Evolutionary conservation across 306 rosid genomes (phyloP).

Genomic region (Vicia sativa): DNA sequence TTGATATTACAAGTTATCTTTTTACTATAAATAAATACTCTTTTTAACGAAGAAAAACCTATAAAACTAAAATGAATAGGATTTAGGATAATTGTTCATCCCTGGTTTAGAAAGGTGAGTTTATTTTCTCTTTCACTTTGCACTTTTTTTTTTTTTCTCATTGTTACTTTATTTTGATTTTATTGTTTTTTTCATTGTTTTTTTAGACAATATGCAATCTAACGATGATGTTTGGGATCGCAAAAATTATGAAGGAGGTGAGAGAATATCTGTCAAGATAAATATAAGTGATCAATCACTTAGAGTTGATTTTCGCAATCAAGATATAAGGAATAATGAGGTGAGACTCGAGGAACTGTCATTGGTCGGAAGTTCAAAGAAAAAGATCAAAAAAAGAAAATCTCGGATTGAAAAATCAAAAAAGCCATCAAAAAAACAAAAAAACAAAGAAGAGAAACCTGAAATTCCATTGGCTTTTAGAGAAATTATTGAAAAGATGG

Average conservation of each 20-base stretch:
- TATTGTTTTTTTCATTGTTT: no score
- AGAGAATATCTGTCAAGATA: neutral
- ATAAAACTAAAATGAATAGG: no score
- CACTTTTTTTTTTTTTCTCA: no score
- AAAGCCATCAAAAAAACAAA: neutral
- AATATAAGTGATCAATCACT: neutral
- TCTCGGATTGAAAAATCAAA: neutral
- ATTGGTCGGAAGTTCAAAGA: neutral
- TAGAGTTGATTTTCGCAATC: neutral
- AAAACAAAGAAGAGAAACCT: neutral
- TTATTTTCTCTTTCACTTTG: no score
- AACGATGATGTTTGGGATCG: no score
- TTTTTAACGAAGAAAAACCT: no score
- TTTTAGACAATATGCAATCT: no score
- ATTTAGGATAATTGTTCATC: no score
- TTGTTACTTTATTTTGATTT: no score
- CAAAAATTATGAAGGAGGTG: neutral
- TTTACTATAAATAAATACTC: no score
- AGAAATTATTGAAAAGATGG: conserved; percentile 10
- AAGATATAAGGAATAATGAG: neutral
- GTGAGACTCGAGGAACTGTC: neutral
- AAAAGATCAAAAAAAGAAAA: neutral
- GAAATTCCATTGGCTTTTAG: neutral
- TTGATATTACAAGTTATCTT: no score
- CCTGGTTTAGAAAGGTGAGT: no score